Percentiles rank a stretch among this genome's conserved stretches.
Evolutionary conservation across 1,284 basidiomycete genomes (phyloP).

Genomic region (Polyporus tsugae): DNA sequence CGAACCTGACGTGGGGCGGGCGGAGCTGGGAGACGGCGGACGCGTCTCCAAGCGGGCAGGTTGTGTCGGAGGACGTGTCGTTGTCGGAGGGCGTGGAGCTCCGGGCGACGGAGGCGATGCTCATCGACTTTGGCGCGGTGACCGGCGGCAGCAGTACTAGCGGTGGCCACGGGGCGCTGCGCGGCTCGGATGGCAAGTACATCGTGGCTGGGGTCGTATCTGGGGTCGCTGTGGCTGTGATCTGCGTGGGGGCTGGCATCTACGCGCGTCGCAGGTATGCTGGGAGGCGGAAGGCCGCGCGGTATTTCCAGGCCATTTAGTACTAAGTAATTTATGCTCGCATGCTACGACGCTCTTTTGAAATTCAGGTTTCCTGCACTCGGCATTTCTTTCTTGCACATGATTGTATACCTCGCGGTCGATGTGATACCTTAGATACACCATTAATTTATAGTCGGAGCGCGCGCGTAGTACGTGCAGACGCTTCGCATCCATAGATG

Average conservation of each 20-base stretch:
- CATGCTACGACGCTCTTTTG: neutral
- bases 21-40: slow-evolving; percentile 68
- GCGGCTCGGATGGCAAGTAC: neutral
- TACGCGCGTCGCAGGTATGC: neutral
- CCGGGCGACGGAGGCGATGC: slow-evolving; percentile 60
- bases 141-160: neutral
- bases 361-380: neutral
- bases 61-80: slow-evolving; percentile 40
- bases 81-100: slow-evolving; percentile 58
- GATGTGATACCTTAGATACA: neutral
- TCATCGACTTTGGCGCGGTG: slow-evolving; percentile 38
- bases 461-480: neutral
- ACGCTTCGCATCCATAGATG: neutral
- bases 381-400: neutral
- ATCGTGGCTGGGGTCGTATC: slow-evolving; percentile 19
- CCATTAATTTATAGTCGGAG: neutral
- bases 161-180: neutral
- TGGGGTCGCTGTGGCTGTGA: slow-evolving; percentile 8
- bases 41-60: slow-evolving; percentile 36
- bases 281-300: neutral
- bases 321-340: neutral
- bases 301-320: neutral
- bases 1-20: slow-evolving; percentile 68
- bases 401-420: neutral
- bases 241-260: neutral